Evolutionary conservation across 1,139 yeast species (phyloP).

Genomic region (Blastobotrys buckinghamii): DNA sequence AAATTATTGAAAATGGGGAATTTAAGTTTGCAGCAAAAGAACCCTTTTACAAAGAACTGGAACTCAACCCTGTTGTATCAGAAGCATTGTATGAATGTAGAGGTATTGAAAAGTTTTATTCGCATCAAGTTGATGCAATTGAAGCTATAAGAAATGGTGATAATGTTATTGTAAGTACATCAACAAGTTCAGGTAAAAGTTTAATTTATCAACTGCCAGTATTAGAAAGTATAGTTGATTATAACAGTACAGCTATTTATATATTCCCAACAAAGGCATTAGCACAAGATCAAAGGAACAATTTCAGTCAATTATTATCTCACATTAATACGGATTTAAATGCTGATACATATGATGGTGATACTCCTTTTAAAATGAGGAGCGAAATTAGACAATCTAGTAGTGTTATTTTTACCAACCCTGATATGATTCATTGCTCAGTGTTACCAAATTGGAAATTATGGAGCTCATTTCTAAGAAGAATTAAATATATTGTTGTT

Average conservation of each 20-base stretch:
- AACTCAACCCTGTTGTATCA: conserved; percentile 36
- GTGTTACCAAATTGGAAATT: conserved; percentile 51
- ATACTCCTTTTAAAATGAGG: conserved; percentile 59
- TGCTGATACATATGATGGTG: conserved; percentile 90
- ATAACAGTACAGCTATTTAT: conserved; percentile 66
- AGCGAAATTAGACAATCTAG: conserved; percentile 52
- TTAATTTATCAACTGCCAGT: conserved; percentile 87
- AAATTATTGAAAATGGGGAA: conserved; percentile 47
- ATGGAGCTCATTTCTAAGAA: conserved; percentile 66
- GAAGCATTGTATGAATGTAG: conserved; percentile 42
- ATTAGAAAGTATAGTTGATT: conserved; percentile 40
- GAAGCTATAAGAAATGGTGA: conserved; percentile 45
- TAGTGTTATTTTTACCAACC: conserved; percentile 84
- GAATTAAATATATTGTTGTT: conserved; percentile 67
- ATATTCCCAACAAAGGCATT: conserved; percentile 95
- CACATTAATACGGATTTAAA: conserved; percentile 32
- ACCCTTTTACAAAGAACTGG: conserved; percentile 42
- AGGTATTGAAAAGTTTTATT: conserved; percentile 50
- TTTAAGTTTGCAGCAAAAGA: conserved; percentile 40
- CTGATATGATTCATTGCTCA: conserved; percentile 86
- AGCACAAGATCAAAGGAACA: conserved; percentile 91
- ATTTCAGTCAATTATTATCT: conserved; percentile 50
- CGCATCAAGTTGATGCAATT: conserved; percentile 79
- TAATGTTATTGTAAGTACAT: conserved; percentile 80
- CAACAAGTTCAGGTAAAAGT: conserved; percentile 95